A percentile compares a stretch with the other conserved stretches of the same genome.
These are phyloP conservation scores for Pseudogymnoascus sp. DNA, from an alignment of 2,329 filamentous ascomycete species.

Conservation along the genomic window DNA sequence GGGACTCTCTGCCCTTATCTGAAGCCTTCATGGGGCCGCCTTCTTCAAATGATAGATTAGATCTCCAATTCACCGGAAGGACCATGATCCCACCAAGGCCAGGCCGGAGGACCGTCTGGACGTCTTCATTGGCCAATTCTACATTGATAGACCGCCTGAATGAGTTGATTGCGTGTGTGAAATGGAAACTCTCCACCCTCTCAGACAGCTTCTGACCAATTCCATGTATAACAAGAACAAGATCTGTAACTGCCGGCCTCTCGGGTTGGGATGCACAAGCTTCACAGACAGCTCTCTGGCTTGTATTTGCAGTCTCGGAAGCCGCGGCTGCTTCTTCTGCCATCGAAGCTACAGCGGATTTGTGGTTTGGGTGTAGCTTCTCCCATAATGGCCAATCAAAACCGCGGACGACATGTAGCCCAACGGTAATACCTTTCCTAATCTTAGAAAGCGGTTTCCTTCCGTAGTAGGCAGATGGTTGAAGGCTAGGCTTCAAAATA, in stretches of 20 bases:
- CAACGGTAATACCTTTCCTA: constrained; percentile 67
- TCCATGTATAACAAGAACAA: constrained; percentile 86
- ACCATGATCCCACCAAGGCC: constrained; percentile 90
- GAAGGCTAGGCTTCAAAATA: constrained; percentile 75
- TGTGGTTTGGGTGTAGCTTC: constrained; percentile 47
- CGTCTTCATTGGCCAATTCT: constrained; percentile 65
- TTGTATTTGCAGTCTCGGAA: constrained; percentile 15
- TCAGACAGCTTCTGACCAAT: constrained; percentile 96
- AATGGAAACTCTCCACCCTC: constrained; percentile 90
- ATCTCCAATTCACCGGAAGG: constrained; percentile 88
- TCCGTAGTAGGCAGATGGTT: constrained; percentile 78
- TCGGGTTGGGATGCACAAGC: constrained; percentile 58
- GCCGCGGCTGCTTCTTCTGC: constrained; percentile 21
- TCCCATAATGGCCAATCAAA: constrained; percentile 77
- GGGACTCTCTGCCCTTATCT: constrained; percentile 39
- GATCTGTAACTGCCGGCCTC: constrained; percentile 68
- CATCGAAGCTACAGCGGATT: constrained; percentile 26
- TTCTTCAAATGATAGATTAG: constrained; percentile 80
- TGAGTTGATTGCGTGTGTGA: constrained; percentile 89
- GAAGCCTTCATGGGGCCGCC: constrained; percentile 54
- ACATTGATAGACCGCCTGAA: constrained; percentile 82
- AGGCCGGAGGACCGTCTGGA: constrained; percentile 68
- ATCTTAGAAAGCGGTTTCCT: constrained; percentile 77
- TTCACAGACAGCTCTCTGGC: constrained; percentile 34
- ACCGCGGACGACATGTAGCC: constrained; percentile 79